A percentile compares a stretch with the other conserved stretches of the same genome.
phyloP scores from a whole-genome alignment of 177 flowering plant genomes.

The Vitis hybrid region DNA sequence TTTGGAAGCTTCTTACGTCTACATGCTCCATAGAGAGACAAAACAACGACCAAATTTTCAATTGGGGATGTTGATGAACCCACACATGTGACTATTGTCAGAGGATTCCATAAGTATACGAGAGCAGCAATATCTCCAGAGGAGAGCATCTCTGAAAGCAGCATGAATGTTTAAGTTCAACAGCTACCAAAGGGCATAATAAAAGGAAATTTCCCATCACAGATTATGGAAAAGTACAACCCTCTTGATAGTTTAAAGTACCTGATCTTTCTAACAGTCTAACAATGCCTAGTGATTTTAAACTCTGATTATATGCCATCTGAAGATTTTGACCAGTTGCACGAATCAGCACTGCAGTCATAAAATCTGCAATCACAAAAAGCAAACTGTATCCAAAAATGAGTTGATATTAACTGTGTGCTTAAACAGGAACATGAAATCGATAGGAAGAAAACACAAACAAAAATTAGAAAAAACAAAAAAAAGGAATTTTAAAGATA shows the following conservation, averaged over 20 bases:
- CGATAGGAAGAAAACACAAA: not conserved
- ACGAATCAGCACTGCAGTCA: conserved; percentile 77
- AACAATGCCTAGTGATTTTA: conserved; percentile 44
- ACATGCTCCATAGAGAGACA: conserved; percentile 80
- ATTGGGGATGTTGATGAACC: conserved; percentile 73
- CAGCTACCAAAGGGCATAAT: conserved; percentile 4
- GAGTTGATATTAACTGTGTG: conserved; percentile 34
- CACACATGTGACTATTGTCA: conserved; percentile 67
- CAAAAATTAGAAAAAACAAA: not conserved
- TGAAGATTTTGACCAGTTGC: conserved; percentile 63
- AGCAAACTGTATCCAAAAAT: conserved; percentile 73
- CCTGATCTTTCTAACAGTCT: conserved; percentile 40
- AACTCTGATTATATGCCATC: conserved; percentile 36
- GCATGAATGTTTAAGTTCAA: conserved; percentile 2
- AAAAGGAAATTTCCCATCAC: not conserved
- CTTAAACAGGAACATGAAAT: not conserved
- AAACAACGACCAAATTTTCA: conserved; percentile 58
- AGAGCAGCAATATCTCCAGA: conserved; percentile 79
- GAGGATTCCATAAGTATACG: conserved; percentile 84
- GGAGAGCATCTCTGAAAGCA: conserved; percentile 41
- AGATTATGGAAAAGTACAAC: not conserved
- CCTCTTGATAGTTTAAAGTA: conserved; percentile 13
- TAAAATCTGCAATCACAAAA: conserved; percentile 86
- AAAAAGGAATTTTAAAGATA: not conserved
- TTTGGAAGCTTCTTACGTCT: conserved; percentile 42